Percentiles rank a stretch among this genome's conserved stretches.
Evolutionary conservation across 805 yeast genomes (phyloP).

Genomic region (Teunomyces aglyptinius): DNA sequence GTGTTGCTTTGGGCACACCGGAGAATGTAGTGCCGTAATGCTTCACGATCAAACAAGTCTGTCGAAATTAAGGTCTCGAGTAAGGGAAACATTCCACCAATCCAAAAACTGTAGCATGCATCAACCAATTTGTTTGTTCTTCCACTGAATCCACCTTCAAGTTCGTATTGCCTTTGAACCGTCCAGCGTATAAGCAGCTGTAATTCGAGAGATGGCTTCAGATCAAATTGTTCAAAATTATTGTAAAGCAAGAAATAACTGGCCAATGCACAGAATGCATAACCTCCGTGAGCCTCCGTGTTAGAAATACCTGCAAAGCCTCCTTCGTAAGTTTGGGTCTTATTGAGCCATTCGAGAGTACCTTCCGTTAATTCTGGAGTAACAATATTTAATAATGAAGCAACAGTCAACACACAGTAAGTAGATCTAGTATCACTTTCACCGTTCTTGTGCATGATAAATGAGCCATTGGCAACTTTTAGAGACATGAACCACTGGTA

Average conservation of each 20-base stretch:
- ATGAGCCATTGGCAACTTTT: constrained; percentile 73
- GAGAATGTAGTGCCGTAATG: constrained; percentile 63
- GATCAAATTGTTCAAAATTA: constrained; percentile 26
- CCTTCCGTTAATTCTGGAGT: constrained; percentile 58
- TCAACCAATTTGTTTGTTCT: constrained; percentile 92
- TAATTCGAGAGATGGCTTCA: constrained; percentile 31
- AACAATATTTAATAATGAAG: constrained; percentile 60
- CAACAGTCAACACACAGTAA: constrained; percentile 79
- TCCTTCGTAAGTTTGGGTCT: constrained; percentile 91
- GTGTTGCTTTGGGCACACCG: constrained; percentile 67
- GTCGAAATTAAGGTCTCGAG: constrained; percentile 48
- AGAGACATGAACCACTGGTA: constrained; percentile 64
- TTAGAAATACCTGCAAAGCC: constrained; percentile 84
- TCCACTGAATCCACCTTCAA: constrained; percentile 90
- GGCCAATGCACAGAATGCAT: constrained; percentile 80
- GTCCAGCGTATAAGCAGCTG: constrained; percentile 64
- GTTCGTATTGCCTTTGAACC: constrained; percentile 58
- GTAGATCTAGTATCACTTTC: constrained; percentile 84
- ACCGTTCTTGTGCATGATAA: constrained; percentile 71
- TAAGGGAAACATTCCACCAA: constrained; percentile 72
- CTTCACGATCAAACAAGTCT: constrained; percentile 50
- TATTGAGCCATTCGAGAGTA: constrained; percentile 56
- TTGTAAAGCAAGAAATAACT: constrained; percentile 53
- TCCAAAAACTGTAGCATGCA: constrained; percentile 96
- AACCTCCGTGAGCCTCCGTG: constrained; percentile 96